A percentile compares a stretch with the other conserved stretches of the same genome.
These are phyloP conservation scores for Termitomyces sp. DNA, from an alignment of 768 basidiomycete species.

Conservation along the genomic window DNA sequence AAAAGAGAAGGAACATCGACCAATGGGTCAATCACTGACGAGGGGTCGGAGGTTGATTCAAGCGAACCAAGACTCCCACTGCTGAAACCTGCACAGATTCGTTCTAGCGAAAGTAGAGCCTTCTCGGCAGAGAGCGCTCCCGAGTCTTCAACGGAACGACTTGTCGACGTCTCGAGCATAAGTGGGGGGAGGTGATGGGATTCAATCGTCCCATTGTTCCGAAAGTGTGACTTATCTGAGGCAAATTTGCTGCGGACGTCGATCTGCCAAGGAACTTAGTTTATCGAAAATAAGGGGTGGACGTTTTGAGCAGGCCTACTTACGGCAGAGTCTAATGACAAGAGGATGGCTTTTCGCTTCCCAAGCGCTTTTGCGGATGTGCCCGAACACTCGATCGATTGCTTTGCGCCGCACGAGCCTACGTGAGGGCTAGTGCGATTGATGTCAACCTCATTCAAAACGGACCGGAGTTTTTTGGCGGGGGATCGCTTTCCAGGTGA, in stretches of 20 bases:
- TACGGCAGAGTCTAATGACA: background rate
- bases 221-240: background rate
- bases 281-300: background rate
- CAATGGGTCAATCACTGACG: background rate
- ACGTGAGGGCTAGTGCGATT: conserved; percentile 7
- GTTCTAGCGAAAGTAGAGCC: conserved; percentile 23
- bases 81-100: conserved; percentile 27
- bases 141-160: background rate
- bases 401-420: background rate
- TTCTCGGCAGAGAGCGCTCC: conserved; percentile 12
- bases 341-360: conserved; percentile 22
- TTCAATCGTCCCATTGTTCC: background rate
- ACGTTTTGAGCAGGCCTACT: background rate
- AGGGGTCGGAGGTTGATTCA: conserved; percentile 19
- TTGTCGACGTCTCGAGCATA: background rate
- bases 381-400: background rate
- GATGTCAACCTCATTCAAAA: conserved; percentile 16
- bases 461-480: conserved; percentile 10
- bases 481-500: conserved; percentile 7
- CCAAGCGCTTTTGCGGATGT: conserved; percentile 20
- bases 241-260: background rate
- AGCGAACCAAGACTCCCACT: conserved; percentile 36
- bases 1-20: background rate
- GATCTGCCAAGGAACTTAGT: background rate
- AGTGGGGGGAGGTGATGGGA: conserved; percentile 3